Evolutionary conservation across 129 eudicot genomes (phyloP).

Genomic region (Pittosporum tobira): DNA sequence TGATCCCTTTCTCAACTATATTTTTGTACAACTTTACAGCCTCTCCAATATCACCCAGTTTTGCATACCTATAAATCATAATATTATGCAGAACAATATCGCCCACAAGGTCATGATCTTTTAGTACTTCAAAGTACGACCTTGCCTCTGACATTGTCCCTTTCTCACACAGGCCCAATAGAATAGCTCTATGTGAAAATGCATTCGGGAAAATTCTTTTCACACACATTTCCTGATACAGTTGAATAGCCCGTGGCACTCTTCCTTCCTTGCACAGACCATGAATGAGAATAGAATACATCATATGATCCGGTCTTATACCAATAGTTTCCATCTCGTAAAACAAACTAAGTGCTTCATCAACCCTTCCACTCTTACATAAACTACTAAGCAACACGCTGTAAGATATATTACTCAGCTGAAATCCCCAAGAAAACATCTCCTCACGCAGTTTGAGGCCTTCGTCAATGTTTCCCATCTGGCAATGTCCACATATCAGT

Average conservation of each 20-base stretch:
- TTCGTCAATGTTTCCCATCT: constrained; percentile 50
- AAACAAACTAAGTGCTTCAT: constrained; percentile 51
- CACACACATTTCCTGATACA: constrained; percentile 40
- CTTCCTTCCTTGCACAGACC: constrained; percentile 74
- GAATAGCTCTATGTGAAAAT: constrained; percentile 35
- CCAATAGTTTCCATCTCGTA: constrained; percentile 45
- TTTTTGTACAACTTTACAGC: constrained; percentile 36
- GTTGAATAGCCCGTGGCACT: constrained; percentile 43
- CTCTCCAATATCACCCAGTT: constrained; percentile 43
- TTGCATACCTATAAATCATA: constrained; percentile 69
- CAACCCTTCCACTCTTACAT: constrained; percentile 57
- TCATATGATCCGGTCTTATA: constrained; percentile 49
- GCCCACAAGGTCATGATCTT: constrained; percentile 12
- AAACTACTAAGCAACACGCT: constrained; percentile 57
- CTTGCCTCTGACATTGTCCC: constrained; percentile 51
- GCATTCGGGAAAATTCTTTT: constrained; percentile 36
- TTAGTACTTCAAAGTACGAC: constrained; percentile 44
- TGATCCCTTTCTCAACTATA: constrained; percentile 38
- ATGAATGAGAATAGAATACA: constrained; percentile 60
- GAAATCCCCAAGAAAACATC: constrained; percentile 55
- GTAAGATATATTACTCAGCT: constrained; percentile 33
- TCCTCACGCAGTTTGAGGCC: constrained; percentile 49
- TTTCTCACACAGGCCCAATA: constrained; percentile 45
- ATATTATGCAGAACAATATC: constrained; percentile 69
- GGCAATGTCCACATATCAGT: constrained; percentile 71